A percentile compares a stretch with the other conserved stretches of the same genome.
Conservation (phyloP, 176 grass and related monocot species). For the Sorghum bicolor region DNA sequence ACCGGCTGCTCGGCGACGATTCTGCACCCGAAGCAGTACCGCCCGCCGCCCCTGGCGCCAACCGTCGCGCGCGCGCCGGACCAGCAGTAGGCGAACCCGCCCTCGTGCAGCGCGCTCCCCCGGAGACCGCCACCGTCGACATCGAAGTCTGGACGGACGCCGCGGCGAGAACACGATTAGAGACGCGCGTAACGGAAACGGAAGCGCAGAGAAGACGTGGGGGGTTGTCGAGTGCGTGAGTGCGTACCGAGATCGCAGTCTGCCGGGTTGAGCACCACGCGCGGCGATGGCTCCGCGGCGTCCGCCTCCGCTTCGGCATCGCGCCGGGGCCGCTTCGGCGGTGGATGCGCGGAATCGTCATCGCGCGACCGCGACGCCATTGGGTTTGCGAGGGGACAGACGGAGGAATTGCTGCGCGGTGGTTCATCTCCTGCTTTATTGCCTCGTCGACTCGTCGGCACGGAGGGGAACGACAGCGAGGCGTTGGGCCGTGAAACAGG, state of each 20-base stretch:
- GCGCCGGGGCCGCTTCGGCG: constrained; percentile 8
- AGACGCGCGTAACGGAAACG: background rate
- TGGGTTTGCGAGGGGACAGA: background rate
- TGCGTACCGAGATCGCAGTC: constrained; percentile 61
- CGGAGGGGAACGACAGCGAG: background rate
- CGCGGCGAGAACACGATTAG: background rate
- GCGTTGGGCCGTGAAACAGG: background rate
- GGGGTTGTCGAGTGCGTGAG: background rate
- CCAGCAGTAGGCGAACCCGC: constrained; percentile 73
- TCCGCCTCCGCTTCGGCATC: background rate
- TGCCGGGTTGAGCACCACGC: constrained; percentile 54
- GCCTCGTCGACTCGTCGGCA: background rate
- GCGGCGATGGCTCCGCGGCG: background rate
- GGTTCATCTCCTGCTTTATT: background rate
- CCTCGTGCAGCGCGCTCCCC: constrained; percentile 46
- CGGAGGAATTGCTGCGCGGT: background rate
- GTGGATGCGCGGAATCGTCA: background rate
- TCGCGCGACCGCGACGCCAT: constrained; percentile 38
- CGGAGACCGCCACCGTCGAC: constrained; percentile 34
- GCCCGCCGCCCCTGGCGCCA: constrained; percentile 45
- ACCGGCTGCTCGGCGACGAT: constrained; percentile 51
- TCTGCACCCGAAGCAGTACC: constrained; percentile 66
- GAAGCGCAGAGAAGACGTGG: background rate
- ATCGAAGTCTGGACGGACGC: constrained; percentile 46
- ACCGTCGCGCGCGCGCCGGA: constrained; percentile 59